Evolutionary conservation across 768 basidiomycete species (phyloP).

Genomic region (Fomitopsis pulvina): DNA sequence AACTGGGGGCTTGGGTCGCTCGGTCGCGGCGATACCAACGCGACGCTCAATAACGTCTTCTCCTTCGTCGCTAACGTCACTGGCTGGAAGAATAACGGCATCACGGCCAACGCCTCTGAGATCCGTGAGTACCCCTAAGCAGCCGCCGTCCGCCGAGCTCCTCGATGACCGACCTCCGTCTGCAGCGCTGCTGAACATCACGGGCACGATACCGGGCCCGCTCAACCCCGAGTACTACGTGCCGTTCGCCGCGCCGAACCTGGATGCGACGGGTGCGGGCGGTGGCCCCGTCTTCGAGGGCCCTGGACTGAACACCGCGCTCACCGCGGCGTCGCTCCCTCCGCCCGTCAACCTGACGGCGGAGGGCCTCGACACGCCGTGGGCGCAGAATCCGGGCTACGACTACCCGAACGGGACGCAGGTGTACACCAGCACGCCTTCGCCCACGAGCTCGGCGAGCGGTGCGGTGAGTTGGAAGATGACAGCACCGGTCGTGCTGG

Average conservation of each 20-base stretch:
- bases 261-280: slow-evolving; percentile 32
- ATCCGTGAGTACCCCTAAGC: slow-evolving; percentile 11
- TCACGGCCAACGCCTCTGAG: slow-evolving; percentile 18
- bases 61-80: slow-evolving; percentile 40
- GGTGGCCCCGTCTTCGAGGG: slow-evolving; percentile 35
- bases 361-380: slow-evolving; percentile 19
- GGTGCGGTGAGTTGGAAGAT: background rate
- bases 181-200: slow-evolving; percentile 32
- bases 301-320: slow-evolving; percentile 24
- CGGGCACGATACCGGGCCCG: slow-evolving; percentile 36
- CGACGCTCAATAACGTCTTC: slow-evolving; percentile 45
- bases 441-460: background rate
- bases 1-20: slow-evolving; percentile 60
- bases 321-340: slow-evolving; percentile 30
- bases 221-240: slow-evolving; percentile 34
- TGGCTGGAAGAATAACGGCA: slow-evolving; percentile 35
- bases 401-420: slow-evolving; percentile 12
- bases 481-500: too few relatives aligned
- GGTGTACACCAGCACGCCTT: slow-evolving; percentile 3
- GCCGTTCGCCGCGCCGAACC: slow-evolving; percentile 40
- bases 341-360: slow-evolving; percentile 36
- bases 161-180: background rate
- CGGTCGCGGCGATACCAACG: slow-evolving; percentile 51
- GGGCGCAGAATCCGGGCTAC: slow-evolving; percentile 13
- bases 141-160: slow-evolving; percentile 8